phyloP scores from a whole-genome alignment of 768 basidiomycete species.

The Lactarius pseudohatsudake region DNA sequence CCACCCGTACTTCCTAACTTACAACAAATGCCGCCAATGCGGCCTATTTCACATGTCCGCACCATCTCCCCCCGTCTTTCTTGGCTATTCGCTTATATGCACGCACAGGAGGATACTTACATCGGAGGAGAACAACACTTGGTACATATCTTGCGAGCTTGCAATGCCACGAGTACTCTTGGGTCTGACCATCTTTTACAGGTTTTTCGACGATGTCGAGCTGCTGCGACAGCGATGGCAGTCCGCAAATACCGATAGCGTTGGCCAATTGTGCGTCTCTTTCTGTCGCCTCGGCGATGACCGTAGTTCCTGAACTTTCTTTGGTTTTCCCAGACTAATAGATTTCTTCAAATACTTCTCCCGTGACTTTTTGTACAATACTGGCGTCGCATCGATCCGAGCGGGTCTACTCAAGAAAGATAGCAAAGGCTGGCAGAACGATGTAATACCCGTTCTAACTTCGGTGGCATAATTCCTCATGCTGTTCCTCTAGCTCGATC shows the following conservation, averaged over 20 bases:
- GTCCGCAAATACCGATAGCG: constrained; percentile 88
- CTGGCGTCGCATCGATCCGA: constrained; percentile 88
- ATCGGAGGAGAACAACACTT: constrained; percentile 79
- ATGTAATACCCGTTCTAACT: constrained; percentile 35
- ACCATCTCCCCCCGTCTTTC: background rate
- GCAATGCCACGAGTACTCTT: background rate
- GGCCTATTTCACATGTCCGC: constrained; percentile 75
- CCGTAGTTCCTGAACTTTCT: constrained; percentile 17
- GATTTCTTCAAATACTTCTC: constrained; percentile 98
- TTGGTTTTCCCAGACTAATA: constrained; percentile 63
- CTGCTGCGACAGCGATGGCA: constrained; percentile 89
- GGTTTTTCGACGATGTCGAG: constrained; percentile 98
- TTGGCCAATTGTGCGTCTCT: constrained; percentile 81
- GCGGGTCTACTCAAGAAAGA: constrained; percentile 89
- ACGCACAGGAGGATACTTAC: constrained; percentile 70
- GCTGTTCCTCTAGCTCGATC: constrained; percentile 26
- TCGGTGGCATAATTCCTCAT: background rate
- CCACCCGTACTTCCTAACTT: constrained; percentile 95
- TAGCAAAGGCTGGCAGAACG: constrained; percentile 91
- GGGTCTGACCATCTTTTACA: constrained; percentile 32
- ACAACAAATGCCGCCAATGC: constrained; percentile 90
- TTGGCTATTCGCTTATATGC: constrained; percentile 24
- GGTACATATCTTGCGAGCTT: constrained; percentile 39
- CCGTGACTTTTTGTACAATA: constrained; percentile 89
- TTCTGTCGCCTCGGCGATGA: constrained; percentile 2